phyloP scores from a whole-genome alignment of 441 rosid species.

The Pelargonium australe region DNA sequence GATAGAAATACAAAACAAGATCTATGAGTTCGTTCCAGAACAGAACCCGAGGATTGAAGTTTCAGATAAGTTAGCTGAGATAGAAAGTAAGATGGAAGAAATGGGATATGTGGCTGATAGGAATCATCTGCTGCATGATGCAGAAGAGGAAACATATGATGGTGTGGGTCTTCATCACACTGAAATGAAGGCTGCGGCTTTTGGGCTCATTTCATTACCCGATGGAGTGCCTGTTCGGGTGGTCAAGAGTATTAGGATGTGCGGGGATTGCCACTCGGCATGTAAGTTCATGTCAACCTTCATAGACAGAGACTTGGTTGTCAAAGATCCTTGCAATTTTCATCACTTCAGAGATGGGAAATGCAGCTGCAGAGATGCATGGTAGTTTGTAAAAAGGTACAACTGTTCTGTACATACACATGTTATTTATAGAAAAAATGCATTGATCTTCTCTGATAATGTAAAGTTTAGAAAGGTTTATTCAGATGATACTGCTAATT shows the following conservation, averaged over 20 bases:
- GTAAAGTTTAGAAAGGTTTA: too few relatives aligned
- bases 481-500: too few relatives aligned
- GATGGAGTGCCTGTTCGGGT: constrained; percentile 19
- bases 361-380: constrained; percentile 26
- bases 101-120: constrained; percentile 20
- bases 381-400: constrained; percentile 22
- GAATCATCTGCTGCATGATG: constrained; percentile 20
- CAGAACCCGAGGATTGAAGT: constrained; percentile 13
- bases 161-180: constrained; percentile 23
- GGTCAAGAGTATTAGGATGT: constrained; percentile 23
- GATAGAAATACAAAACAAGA: constrained; percentile 24
- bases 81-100: constrained; percentile 24
- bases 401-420: not conserved
- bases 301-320: constrained; percentile 21
- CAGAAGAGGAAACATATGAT: constrained; percentile 26
- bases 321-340: constrained; percentile 23
- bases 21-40: constrained; percentile 21
- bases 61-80: constrained; percentile 21
- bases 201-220: constrained; percentile 24
- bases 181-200: constrained; percentile 27
- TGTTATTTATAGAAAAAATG: not conserved
- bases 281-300: constrained; percentile 29
- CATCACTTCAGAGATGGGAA: constrained; percentile 27
- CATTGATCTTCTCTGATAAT: too few relatives aligned
- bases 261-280: constrained; percentile 23